Conservation (phyloP, 768 basidiomycete genomes). For the Suillus spraguei region DNA sequence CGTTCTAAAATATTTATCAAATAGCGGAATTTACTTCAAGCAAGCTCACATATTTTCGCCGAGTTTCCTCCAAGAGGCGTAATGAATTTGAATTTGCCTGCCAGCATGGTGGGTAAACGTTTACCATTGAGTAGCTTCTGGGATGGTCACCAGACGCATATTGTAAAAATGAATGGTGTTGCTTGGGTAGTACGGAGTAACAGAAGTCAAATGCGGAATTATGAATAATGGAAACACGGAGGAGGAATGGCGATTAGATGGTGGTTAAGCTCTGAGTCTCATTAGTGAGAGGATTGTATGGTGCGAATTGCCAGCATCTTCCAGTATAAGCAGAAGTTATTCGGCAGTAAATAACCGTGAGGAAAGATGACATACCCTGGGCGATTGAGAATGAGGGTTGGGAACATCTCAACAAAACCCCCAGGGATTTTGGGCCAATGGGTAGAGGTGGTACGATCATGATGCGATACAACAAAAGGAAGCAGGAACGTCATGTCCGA, state of each 20-base stretch:
- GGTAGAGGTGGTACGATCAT: constrained; percentile 11
- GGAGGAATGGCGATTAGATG: background rate
- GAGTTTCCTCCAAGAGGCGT: background rate
- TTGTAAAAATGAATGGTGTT: background rate
- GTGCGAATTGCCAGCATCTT: constrained; percentile 18
- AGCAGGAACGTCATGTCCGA: constrained; percentile 13
- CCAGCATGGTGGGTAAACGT: background rate
- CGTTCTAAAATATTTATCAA: too few species aligned
- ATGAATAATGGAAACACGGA: background rate
- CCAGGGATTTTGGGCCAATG: constrained; percentile 14
- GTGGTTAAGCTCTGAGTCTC: constrained; percentile 1
- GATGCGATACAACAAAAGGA: constrained; percentile 16
- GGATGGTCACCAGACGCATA: background rate
- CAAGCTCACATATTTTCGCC: too few species aligned
- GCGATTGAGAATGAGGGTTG: constrained; percentile 8
- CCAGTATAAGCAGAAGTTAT: background rate
- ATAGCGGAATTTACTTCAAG: too few species aligned
- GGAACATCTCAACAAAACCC: constrained; percentile 2
- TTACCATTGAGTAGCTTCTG: background rate
- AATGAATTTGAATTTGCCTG: background rate
- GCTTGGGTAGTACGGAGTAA: background rate
- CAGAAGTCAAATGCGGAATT: background rate
- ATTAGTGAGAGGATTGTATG: constrained; percentile 12
- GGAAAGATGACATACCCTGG: background rate
- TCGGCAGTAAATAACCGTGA: background rate